Base-by-base conservation (phyloP, 305 asterid species). In the Nicotiana rustica region DNA sequence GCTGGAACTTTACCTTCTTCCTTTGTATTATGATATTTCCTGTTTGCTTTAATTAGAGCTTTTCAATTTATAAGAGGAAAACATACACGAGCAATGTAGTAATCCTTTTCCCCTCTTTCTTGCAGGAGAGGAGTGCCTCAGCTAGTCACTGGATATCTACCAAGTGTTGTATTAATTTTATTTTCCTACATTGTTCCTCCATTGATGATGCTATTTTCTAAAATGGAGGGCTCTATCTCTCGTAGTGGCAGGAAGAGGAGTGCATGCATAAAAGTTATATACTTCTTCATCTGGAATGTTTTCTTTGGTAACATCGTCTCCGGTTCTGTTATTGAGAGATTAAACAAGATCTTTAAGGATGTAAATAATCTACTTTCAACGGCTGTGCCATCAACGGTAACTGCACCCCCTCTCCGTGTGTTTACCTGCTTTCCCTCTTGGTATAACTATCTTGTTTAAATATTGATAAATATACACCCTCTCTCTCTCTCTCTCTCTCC, bases 351-450 rank as follows among this genome's bases (percentile, higher is more conserved):
- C 21, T 86, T 85, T 1, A 80, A 77, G 56, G 81, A 85, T 61
- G 73, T 85, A 55, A 86, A 87, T 76, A 61, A 65, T 56, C 83
- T 77, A n/a, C 88, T 87, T 21, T 86, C 88, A 67, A 83, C 66
- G 49, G 86, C 88, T 41, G 86, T 85, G n/a, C 90, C 90, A 80
- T 80, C 86, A 49, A 84, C 84, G 84, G 90, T 87, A 52, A 57
- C 19, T 83, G 29, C 61, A 61, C 35, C 31, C 14, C 10, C 80
- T 68, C 79, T 19, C 10, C 1, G 5, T 52, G 35, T 77, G 6
- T 15, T 80, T 29, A 67, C 69, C 8, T 21, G 10, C 66, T 17
- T 56, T 76, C 49, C 31, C 29, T 76, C 66, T 29, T 55, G 31
- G 17, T 76, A 57, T 4, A 75, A 75, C 29, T 33, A 17, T 76